Evolutionary conservation across 371 early-diverging fungal species (phyloP), one percentile per base, ranked within the genome.

Genomic region (Mucor piriformis): DNA sequence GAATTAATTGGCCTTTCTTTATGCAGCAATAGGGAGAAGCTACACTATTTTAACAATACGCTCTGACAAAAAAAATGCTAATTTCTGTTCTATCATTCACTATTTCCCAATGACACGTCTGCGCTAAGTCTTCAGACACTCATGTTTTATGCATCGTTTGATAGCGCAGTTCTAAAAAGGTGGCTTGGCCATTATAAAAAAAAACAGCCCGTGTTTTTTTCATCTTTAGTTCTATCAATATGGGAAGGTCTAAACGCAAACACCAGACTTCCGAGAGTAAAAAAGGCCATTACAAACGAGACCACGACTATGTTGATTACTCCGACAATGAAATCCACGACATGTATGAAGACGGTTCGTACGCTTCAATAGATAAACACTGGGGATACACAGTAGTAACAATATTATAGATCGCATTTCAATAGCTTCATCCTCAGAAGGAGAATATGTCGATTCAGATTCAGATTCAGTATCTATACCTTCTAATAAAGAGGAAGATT

Each of bases 401-500:
- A 18, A 12, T 18, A 13, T 21, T 27, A 20, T 43, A 54, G 54
- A 54, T 32, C 54, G 20, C 18, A 54, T 54, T 2, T 54, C 54
- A 1, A 43, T 43, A 29, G 54, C 43, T 20, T 54, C 54, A 8
- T 42, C 42, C 18, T 42, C 42, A 42, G 42, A 29, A 29, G 29
- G 42, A 4, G 42, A 42, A 42, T 38, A 16, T 5, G 15, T 16
- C 6, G 42, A 29, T 5, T 27, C 40, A 25, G 51, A 54, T 20
- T 25, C 35, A 37, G 10, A 13, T 21, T 12, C 29, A 1, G 32
- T 6, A 0, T 12, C 23, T 5, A 33, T 40, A 23, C 32, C 16
- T 5, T 24, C 7, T 4, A 15, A 47, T 3, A 48, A 10, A 33
- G 70, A 64, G 38, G 67, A 71, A 24, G 72, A 71, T 18, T 71